Evolutionary conservation across 768 basidiomycete genomes (phyloP).

Genomic region (Candolleomyces eurysporus): DNA sequence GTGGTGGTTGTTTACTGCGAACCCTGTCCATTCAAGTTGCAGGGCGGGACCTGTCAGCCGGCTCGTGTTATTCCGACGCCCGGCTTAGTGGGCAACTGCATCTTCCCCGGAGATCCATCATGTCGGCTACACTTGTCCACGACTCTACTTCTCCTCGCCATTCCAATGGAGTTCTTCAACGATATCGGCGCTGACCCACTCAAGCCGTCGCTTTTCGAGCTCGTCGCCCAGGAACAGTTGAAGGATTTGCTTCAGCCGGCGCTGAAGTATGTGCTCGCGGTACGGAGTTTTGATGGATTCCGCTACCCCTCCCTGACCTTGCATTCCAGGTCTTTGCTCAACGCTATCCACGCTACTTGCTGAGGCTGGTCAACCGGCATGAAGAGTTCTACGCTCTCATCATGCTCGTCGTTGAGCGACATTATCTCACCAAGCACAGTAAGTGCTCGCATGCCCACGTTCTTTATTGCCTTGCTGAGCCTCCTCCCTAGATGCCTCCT

Average conservation of each 20-base stretch:
- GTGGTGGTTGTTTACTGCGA: too few relatives aligned
- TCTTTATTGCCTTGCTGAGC: conserved; percentile 3
- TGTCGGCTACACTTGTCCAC: neutral
- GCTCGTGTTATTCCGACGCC: conserved; percentile 1
- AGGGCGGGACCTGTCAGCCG: neutral
- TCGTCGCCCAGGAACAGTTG: conserved; percentile 92
- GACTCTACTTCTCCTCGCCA: neutral
- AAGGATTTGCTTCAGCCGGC: conserved; percentile 91
- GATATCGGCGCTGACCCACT: conserved; percentile 69
- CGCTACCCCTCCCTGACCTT: neutral
- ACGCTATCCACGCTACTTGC: conserved; percentile 87
- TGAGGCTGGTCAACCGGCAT: conserved; percentile 89
- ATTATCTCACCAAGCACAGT: conserved; percentile 89
- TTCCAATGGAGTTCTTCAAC: conserved; percentile 80
- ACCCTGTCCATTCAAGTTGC: too few relatives aligned
- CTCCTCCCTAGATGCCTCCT: conserved; percentile 70
- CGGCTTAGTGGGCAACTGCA: neutral
- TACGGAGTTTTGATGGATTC: conserved; percentile 34
- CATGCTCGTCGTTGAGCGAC: conserved; percentile 87
- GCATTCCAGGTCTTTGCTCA: conserved; percentile 85
- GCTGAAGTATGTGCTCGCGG: conserved; percentile 89
- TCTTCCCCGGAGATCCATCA: neutral
- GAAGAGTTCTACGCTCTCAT: conserved; percentile 93
- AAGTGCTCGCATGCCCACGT: conserved; percentile 22
- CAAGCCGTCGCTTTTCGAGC: conserved; percentile 85